Conservation (phyloP, 768 basidiomycete genomes). For the Amanita pallidorosea region DNA sequence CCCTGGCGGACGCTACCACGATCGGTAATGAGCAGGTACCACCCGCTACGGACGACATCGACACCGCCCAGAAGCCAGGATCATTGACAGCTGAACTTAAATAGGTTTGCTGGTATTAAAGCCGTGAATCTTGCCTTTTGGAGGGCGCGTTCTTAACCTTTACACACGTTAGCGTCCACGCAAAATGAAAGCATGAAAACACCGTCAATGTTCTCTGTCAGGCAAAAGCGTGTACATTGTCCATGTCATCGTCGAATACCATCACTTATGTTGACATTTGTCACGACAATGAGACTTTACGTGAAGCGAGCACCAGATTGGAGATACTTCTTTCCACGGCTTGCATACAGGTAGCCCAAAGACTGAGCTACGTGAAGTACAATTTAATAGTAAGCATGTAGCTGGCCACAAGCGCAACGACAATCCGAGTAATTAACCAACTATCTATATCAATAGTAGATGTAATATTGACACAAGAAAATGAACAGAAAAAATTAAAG, state of each 20-base stretch:
- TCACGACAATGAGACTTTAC: background rate
- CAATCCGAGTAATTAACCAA: constrained; percentile 1
- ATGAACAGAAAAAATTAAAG: constrained; percentile 14
- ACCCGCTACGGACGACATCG: background rate
- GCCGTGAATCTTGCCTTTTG: background rate
- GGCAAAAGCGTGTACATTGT: background rate
- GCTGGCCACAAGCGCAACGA: background rate
- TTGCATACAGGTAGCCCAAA: constrained; percentile 5
- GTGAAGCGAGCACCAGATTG: background rate
- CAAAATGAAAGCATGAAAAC: background rate
- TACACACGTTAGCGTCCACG: background rate
- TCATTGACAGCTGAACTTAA: background rate
- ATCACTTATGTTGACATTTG: background rate
- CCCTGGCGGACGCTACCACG: constrained; percentile 15
- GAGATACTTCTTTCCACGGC: constrained; percentile 3
- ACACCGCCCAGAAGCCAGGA: background rate
- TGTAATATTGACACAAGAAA: background rate
- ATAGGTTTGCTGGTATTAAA: background rate
- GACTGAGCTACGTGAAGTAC: constrained; percentile 6
- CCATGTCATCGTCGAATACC: background rate
- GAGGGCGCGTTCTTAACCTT: background rate
- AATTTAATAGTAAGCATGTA: constrained; percentile 8
- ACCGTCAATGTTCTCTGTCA: background rate
- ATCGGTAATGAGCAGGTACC: constrained; percentile 6
- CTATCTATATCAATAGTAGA: background rate